These are phyloP conservation scores for Myriosclerotinia scirpicola DNA, from an alignment of 2,329 filamentous ascomycete species.

Conservation along the genomic window DNA sequence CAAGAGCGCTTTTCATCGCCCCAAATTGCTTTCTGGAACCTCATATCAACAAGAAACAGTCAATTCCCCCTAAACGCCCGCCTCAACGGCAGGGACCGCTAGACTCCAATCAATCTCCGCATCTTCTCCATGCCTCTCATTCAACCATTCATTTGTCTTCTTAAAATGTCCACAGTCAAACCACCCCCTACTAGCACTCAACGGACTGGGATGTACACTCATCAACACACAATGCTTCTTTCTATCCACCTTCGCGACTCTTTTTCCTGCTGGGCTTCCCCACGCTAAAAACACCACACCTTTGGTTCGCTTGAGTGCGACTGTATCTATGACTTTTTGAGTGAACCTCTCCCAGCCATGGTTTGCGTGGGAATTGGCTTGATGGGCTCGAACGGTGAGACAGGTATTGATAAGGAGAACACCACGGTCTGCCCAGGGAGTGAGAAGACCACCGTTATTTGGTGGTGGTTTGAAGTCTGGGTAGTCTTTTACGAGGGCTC, in stretches of 20 bases:
- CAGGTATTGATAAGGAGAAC: constrained; percentile 94
- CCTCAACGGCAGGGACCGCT: constrained; percentile 16
- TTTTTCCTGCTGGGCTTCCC: constrained; percentile 80
- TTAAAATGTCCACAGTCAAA: constrained; percentile 81
- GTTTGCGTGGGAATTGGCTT: constrained; percentile 81
- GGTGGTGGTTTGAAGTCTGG: constrained; percentile 74
- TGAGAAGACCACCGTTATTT: constrained; percentile 78
- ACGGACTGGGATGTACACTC: constrained; percentile 88
- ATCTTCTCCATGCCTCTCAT: constrained; percentile 72
- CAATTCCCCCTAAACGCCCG: not conserved
- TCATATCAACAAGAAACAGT: not conserved
- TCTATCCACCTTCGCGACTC: constrained; percentile 71
- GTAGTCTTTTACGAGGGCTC: constrained; percentile 82
- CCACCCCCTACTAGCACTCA: constrained; percentile 81
- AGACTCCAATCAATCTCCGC: constrained; percentile 84
- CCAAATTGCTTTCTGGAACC: not conserved
- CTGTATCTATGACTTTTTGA: constrained; percentile 84
- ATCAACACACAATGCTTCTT: constrained; percentile 78
- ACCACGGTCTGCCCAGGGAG: constrained; percentile 89
- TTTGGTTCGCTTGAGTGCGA: constrained; percentile 70
- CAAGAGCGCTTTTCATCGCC: not conserved
- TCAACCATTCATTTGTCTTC: constrained; percentile 82
- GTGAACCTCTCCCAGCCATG: constrained; percentile 94
- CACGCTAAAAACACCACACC: constrained; percentile 96
- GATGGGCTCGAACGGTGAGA: constrained; percentile 85